These are phyloP conservation scores for Petunia secreta DNA, from an alignment of 257 asterid species.

Conservation along the genomic window DNA sequence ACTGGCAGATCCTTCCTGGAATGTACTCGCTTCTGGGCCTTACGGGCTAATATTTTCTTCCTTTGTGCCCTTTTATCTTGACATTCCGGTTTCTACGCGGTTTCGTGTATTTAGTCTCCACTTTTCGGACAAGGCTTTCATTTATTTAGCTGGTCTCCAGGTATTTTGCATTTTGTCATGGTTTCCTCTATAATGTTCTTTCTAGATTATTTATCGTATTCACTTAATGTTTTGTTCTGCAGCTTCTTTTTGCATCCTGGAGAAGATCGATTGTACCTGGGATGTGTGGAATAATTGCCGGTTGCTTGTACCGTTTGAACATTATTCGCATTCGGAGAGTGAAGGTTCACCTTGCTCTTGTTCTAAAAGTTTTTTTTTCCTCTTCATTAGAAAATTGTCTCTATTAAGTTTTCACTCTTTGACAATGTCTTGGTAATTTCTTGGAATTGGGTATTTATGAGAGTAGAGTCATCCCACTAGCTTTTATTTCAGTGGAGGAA, in stretches of 20 bases:
- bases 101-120: constrained; percentile 72
- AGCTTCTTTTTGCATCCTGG: constrained; percentile 98
- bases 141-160: constrained; percentile 98
- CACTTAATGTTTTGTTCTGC: constrained; percentile 35
- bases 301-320: constrained; percentile 83
- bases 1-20: constrained; percentile 77
- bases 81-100: constrained; percentile 92
- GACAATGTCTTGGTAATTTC: neutral
- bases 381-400: neutral
- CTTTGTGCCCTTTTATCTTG: constrained; percentile 90
- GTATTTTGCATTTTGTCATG: constrained; percentile 40
- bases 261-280: constrained; percentile 94
- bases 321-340: constrained; percentile 64
- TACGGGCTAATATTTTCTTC: constrained; percentile 86
- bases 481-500: neutral
- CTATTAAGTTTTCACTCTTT: neutral
- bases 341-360: constrained; percentile 55
- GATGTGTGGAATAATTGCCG: constrained; percentile 93
- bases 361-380: constrained; percentile 18
- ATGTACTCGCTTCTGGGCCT: constrained; percentile 79
- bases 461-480: neutral
- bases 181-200: neutral
- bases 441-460: neutral
- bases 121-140: constrained; percentile 95
- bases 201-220: constrained; percentile 13